Evolutionary conservation across 1,139 yeast species (phyloP), one percentile per base, ranked within the genome.

Genomic region (Candida sp.): DNA sequence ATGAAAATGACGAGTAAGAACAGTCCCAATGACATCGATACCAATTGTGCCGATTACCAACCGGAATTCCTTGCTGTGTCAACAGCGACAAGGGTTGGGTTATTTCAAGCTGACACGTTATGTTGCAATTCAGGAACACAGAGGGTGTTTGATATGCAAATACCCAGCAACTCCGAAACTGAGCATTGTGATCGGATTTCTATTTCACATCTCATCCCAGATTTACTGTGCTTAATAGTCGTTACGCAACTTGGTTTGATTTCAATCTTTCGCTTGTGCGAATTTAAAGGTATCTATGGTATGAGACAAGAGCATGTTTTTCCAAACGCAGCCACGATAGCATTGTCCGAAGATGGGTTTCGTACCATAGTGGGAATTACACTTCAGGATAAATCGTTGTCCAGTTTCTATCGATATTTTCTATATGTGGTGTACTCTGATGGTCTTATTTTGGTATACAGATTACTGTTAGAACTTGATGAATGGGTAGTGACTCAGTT

Each of bases 221-320:
- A 78, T 46, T 56, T 84, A 4, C 75, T 75, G 47, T 76, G 82
- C 33, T 64, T 77, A 21, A 61, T 82, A 4, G 79, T 74, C 0
- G 83, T 75, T 0, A 66, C 84, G 0, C 89, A 83, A 49, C 74
- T 75, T 41, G 89, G 90, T 0, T 57, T 75, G n/a, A 73, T 81
- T 5, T 61, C 83, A 0, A 60, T 84, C 0, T 73, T 82, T 61
- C 59, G 91, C 34, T 56, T 84, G 35, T 81, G 86, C 23, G 68
- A 71, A 40, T 73, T 73, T 54, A 59, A 82, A 25, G 88, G 88
- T 0, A 56, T 83, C 0, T 73, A 65, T 50, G 79, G 81, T 2
- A 67, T 84, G 72, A 63, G 90, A 36, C 87, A 82, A 50, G 91
- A 84, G 53, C 74, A 69, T 49, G 56, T 77, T 1, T 71, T 82